Base-by-base conservation (phyloP, 257 asterid genomes). In the Plantago major region DNA sequence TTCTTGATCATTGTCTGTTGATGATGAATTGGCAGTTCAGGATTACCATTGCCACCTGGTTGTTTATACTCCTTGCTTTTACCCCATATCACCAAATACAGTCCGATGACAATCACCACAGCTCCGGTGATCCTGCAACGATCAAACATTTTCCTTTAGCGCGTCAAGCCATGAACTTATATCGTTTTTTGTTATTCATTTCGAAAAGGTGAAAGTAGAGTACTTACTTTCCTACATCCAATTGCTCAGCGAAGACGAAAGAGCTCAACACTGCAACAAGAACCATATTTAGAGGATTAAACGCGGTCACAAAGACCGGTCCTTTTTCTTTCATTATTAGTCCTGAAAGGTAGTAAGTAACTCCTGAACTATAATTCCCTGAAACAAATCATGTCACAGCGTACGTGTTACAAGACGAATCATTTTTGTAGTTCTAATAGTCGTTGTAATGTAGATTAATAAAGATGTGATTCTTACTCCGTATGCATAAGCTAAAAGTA, bases 321-420 rank as follows among this genome's bases (percentile, higher is more conserved):
- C 83, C 88, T 44, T 80, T 68, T 42, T 60, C 78, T 65, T 69
- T 82, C 85, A 79, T 73, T 65, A 82, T 52, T 14, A 79, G 49
- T 62, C 88, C 85, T 76, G 77, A 82, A 55, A 82, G 71, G 59
- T 79, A 82, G 62, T 82, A 79, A 13, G 83, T 76, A 38, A 82
- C 73, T n/a, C 83, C 88, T n/a, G 85, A 79, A 72, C 82, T 76
- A 82, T 59, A 57, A 79, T 62, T 40, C 88, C 88, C 88, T 82
- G 82, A 28, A 67, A 22, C 26, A 2, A 1, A 22, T 22, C 26
- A 22, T n/a, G n/a, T 22, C 26, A 22, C 26, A 22, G 26, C 2
- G 26, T 22, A 22, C 26, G 26, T 22, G 26, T 22, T 22, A 22
- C 1, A 22, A 22, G 26, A 22, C 26, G 19, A 40, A 30, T 16